Conservation (phyloP, 441 rosid genomes). For the Lepidium campestre region DNA sequence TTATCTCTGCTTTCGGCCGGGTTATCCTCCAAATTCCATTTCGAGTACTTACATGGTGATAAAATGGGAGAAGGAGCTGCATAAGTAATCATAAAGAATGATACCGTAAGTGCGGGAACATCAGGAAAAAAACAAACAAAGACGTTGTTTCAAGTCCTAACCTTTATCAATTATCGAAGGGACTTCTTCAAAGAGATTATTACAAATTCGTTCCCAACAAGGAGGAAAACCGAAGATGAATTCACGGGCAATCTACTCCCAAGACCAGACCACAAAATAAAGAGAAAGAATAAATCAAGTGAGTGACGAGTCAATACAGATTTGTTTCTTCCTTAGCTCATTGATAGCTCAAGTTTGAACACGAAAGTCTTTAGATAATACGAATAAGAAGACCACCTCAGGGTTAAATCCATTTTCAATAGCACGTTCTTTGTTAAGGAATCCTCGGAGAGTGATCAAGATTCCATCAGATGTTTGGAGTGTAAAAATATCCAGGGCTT, state of each 20-base stretch:
- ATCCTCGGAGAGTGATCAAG: constrained; percentile 45
- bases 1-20: neutral
- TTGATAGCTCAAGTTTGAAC: neutral
- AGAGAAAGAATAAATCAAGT: neutral
- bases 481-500: constrained; percentile 46
- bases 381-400: constrained; percentile 33
- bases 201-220: constrained; percentile 52
- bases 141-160: neutral
- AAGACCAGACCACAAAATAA: neutral
- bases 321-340: neutral
- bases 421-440: constrained; percentile 43
- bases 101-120: neutral
- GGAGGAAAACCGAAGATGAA: constrained; percentile 81
- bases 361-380: neutral
- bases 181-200: constrained; percentile 26
- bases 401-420: constrained; percentile 49
- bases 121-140: neutral
- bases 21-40: neutral
- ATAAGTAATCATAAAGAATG: neutral
- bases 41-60: constrained; percentile 8
- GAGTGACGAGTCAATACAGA: neutral
- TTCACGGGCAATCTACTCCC: constrained; percentile 41
- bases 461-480: constrained; percentile 63
- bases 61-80: constrained; percentile 11
- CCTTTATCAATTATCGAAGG: constrained; percentile 14